Conservation (phyloP, 2,329 filamentous ascomycete genomes). For the Aspergillus sp. region DNA sequence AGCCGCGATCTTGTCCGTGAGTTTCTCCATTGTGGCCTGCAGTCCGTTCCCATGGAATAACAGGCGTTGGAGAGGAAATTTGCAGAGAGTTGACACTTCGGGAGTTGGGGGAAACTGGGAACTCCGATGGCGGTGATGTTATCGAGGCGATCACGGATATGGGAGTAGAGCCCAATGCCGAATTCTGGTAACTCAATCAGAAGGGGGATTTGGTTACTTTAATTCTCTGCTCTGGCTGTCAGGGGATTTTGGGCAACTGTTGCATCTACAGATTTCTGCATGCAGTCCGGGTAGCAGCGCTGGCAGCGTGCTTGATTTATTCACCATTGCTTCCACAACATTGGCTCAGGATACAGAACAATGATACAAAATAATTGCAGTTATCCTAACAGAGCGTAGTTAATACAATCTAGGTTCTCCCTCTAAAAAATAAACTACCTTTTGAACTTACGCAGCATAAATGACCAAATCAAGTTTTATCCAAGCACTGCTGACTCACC, state of each 20-base stretch:
- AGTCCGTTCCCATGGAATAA: not conserved
- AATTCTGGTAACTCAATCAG: not conserved
- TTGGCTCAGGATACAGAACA: too few species aligned
- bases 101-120: not conserved
- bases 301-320: too few species aligned
- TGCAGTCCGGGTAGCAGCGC: too few species aligned
- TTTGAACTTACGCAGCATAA: not conserved
- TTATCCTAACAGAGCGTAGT: not conserved
- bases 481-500: not conserved
- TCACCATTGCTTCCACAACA: too few species aligned
- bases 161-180: not conserved
- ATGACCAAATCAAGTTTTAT: not conserved
- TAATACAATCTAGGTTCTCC: not conserved
- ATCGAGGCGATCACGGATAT: not conserved
- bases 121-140: not conserved
- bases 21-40: conserved; percentile 63
- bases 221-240: too few species aligned
- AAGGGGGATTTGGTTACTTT: not conserved
- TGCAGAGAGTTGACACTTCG: not conserved
- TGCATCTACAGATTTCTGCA: too few species aligned
- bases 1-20: conserved; percentile 90
- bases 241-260: too few species aligned
- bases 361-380: too few species aligned
- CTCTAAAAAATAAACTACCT: not conserved
- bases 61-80: not conserved